Evolutionary conservation across 2,329 filamentous ascomycete genomes (phyloP).

Genomic region (Aspergillus unguis): DNA sequence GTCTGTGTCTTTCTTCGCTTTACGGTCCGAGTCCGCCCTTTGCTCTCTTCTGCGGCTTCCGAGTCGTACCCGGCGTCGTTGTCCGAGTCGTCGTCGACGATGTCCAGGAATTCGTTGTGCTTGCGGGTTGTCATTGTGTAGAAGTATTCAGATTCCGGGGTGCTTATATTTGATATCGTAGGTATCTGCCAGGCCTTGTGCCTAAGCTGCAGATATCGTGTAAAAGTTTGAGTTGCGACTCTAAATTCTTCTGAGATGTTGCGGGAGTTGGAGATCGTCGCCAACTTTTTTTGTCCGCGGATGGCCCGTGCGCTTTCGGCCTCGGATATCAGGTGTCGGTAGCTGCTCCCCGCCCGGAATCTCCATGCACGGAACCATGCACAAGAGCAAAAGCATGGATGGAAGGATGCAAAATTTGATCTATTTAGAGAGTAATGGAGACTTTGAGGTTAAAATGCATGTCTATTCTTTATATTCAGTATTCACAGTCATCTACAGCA

Average conservation of each 20-base stretch:
- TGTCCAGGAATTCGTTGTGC: conserved; percentile 39
- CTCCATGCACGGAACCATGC: too few species aligned
- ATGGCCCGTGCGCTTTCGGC: conserved; percentile 12
- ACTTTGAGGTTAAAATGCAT: background rate
- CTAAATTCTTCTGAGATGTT: background rate
- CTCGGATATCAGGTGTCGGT: conserved; percentile 1
- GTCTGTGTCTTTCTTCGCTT: conserved; percentile 31
- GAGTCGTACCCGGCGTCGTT: conserved; percentile 45
- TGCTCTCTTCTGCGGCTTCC: conserved; percentile 42
- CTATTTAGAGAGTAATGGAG: too few species aligned
- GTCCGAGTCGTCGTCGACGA: conserved; percentile 38
- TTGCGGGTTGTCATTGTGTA: conserved; percentile 37
- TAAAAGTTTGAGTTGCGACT: too few species aligned
- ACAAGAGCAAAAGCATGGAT: background rate
- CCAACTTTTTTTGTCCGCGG: conserved; percentile 17
- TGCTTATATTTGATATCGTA: background rate
- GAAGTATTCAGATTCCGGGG: background rate
- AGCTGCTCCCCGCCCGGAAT: too few species aligned
- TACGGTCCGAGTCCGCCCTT: conserved; percentile 30
- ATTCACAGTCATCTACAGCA: conserved; percentile 7
- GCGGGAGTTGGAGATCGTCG: background rate
- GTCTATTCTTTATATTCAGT: conserved; percentile 5
- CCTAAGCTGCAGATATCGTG: too few species aligned
- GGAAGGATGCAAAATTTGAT: background rate
- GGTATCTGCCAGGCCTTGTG: too few species aligned